Evolutionary conservation across 106 monocot species (phyloP), one percentile per base, ranked within the genome.

Genomic region (Xerophyta viscosa): DNA sequence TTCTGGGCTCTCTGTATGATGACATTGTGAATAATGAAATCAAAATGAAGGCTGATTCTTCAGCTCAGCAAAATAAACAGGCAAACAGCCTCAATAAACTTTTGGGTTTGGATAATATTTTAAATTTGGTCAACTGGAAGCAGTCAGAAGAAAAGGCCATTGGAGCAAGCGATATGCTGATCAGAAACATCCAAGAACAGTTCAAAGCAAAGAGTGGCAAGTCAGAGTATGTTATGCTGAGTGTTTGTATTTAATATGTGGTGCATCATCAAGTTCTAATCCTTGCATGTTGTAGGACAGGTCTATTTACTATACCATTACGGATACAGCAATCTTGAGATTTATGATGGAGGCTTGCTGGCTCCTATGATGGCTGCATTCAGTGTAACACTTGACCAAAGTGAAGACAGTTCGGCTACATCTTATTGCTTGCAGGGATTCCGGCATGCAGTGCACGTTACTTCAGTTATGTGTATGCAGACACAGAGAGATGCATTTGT

Each of bases 281-380:
- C 10, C 33, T 33, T 33, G 7, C 33, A 33, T 33, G 33, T 44
- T 44, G 29, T 29, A 65, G 57, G 52, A 58, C 75, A 96, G 96
- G 82, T 77, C 87, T 64, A 46, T 70, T 19, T 98, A 69, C 62
- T 83, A 90, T 66, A 42, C 82, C 26, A 72, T 98, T 49, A 77
- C 62, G 6, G 98, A 98, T 62, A 62, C 79, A 52, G 74, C 86
- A 43, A 98, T 98, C 55, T 60, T 98, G 45, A 78, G 76, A 60
- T 90, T 79, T 62, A 98, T 90, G 89, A 66, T 90, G 66, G 98
- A 98, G 59, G 78, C 77, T 70, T 90, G 90, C 64, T 90, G 98
- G 98, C 98, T 24, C 98, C 98, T 1, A 74, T 98, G 98, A 72
- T 98, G 98, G 98, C 90, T 74, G 98, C 98, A 54, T 90, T 98